phyloP scores from a whole-genome alignment of 2,329 filamentous ascomycete species.

The Herpotrichia juniperi region DNA sequence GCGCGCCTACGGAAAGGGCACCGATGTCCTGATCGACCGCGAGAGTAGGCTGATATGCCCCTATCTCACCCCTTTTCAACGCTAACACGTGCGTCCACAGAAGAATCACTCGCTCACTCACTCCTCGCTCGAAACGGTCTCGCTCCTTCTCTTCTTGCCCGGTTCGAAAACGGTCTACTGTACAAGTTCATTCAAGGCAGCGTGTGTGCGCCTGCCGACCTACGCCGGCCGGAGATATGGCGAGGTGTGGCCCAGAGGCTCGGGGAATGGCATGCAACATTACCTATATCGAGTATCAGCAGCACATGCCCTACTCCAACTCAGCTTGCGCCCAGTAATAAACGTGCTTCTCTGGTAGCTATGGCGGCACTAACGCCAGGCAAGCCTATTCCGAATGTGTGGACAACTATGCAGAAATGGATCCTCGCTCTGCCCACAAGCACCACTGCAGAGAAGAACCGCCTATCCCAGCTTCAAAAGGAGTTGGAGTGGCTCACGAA shows the following conservation, averaged over 20 bases:
- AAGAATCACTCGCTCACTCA: constrained; percentile 74
- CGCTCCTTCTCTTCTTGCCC: constrained; percentile 84
- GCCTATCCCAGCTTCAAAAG: constrained; percentile 71
- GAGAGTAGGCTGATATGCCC: constrained; percentile 67
- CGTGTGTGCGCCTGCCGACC: constrained; percentile 79
- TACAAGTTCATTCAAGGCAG: constrained; percentile 88
- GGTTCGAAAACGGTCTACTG: constrained; percentile 94
- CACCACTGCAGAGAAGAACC: constrained; percentile 71
- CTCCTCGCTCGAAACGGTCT: constrained; percentile 82
- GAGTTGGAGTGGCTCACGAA: constrained; percentile 75
- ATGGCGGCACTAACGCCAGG: constrained; percentile 60
- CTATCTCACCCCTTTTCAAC: constrained; percentile 22
- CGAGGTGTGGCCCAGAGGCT: constrained; percentile 81
- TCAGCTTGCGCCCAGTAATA: constrained; percentile 36
- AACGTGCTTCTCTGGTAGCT: constrained; percentile 44
- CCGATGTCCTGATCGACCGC: constrained; percentile 93
- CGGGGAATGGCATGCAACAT: constrained; percentile 87
- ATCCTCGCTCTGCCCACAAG: constrained; percentile 79
- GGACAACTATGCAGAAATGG: constrained; percentile 97
- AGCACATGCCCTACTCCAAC: constrained; percentile 43
- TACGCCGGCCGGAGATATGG: constrained; percentile 77
- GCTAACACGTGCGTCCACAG: constrained; percentile 43
- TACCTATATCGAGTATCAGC: constrained; percentile 61
- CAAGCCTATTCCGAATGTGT: constrained; percentile 82
- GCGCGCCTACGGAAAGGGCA: constrained; percentile 92